A percentile compares a stretch with the other conserved stretches of the same genome.
phyloP scores from a whole-genome alignment of 2,329 filamentous ascomycete species.

The Cercospora sp. region DNA sequence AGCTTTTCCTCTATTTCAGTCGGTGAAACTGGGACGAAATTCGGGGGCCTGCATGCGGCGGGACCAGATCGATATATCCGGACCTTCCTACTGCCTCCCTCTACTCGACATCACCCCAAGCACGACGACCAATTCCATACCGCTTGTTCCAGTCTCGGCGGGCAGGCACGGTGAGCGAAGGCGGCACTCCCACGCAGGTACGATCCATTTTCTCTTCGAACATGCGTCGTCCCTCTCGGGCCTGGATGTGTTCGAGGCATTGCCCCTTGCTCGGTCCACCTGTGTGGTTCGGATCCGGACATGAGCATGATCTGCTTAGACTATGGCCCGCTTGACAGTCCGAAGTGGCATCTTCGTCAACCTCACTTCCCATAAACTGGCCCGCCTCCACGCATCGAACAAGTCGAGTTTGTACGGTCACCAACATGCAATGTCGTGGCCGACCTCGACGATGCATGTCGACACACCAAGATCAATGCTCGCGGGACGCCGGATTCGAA shows the following conservation, averaged over 20 bases:
- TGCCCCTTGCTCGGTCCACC: neutral
- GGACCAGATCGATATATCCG: conserved; percentile 22
- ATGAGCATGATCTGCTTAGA: neutral
- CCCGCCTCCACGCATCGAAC: neutral
- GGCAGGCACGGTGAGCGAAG: neutral
- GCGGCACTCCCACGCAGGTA: neutral
- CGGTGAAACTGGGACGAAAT: conserved; percentile 27
- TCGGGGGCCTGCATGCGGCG: conserved; percentile 27
- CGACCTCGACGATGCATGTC: neutral
- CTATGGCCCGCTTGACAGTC: neutral
- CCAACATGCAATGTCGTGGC: neutral
- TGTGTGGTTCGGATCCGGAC: neutral
- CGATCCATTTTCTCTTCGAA: neutral
- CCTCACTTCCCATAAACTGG: neutral
- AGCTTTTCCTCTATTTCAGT: conserved; percentile 24
- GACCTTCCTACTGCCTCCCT: conserved; percentile 9
- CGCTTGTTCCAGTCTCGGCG: neutral
- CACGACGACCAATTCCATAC: neutral
- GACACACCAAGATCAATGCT: neutral
- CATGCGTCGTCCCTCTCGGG: neutral
- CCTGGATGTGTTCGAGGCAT: neutral
- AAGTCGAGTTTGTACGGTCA: neutral
- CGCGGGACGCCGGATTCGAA: neutral
- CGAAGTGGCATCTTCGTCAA: neutral
- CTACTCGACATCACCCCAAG: neutral